Base-by-base conservation (phyloP, 208 protist species). In the Trypanosoma avium region DNA sequence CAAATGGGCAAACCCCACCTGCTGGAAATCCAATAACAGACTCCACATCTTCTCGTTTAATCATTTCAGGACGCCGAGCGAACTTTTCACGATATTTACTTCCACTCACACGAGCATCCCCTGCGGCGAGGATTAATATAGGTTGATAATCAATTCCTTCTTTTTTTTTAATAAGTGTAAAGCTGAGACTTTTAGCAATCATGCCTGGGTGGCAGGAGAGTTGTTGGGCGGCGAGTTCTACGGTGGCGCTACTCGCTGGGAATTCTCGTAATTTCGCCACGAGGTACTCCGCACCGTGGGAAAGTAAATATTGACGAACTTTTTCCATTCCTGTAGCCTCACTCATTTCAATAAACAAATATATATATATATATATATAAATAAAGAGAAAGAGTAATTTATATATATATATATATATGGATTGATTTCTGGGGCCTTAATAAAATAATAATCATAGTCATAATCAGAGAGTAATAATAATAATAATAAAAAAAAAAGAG, bases 1-100 rank as follows among this genome's bases (percentile, higher is more conserved):
- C 84, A 50, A 91, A 88, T 1, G 84, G 84, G 47, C 79, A 84
- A 9, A 91, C 84, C 7, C 70, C 81, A 12, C 84, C 84, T 5
- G 77, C 61, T 9, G 81, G 67, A 43, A 72, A 86, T 12, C 84
- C 84, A 9, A 77, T 70, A 15, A 70, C 52, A 6, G 55, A 32
- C 59, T 88, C 73, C 36, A 91, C 75, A 46, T 84, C 70, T 22
- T 85, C 82, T 1, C 62, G 58, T 55, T 70, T 78, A 54, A 86
- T 73, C 81, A 91, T 79, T 53, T 76, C 67, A 4, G 80, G 75
- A 53, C 73, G 50, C 22, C 63, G 48, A 9, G 48, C 48, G 48
- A 85, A 88, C 54, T 82, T 75, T 6, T 54, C 48, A 32, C 79
- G 81, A 67, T 71, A 85, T 50, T 79, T 79, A 52, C 70, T 74